Conservation (phyloP, 495 filamentous ascomycete species). For the Xylaria telfairii region DNA sequence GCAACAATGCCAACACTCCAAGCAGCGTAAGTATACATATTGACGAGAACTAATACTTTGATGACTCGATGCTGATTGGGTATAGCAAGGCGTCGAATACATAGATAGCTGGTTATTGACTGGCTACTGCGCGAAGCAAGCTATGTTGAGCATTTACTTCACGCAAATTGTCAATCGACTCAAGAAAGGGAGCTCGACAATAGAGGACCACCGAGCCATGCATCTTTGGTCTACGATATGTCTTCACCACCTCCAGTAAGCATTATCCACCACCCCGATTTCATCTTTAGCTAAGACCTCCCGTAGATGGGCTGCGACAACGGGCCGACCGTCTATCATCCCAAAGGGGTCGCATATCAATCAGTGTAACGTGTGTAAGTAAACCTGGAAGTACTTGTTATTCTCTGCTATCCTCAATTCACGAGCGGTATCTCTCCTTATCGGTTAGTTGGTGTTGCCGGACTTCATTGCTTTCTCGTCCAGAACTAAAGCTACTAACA, state of each 20-base stretch:
- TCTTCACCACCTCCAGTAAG: constrained; percentile 42
- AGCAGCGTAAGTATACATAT: constrained; percentile 29
- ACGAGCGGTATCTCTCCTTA: no score
- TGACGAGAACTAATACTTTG: not conserved
- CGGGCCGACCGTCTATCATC: constrained; percentile 39
- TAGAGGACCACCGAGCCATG: constrained; percentile 34
- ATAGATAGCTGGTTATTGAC: constrained; percentile 42
- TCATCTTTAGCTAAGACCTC: not conserved
- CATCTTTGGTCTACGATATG: constrained; percentile 42
- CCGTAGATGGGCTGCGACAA: constrained; percentile 38
- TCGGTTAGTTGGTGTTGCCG: not conserved
- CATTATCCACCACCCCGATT: not conserved
- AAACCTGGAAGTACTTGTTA: no score
- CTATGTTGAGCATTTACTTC: constrained; percentile 41
- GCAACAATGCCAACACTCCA: constrained; percentile 40
- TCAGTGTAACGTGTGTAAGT: constrained; percentile 36
- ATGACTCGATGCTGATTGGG: constrained; percentile 12
- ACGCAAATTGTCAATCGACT: constrained; percentile 38
- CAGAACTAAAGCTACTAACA: not conserved
- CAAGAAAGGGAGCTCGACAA: constrained; percentile 29
- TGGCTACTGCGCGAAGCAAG: constrained; percentile 41
- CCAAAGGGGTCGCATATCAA: constrained; percentile 34
- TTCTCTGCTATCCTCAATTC: no score
- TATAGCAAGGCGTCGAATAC: constrained; percentile 40
- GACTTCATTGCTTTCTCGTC: no score